phyloP scores from a whole-genome alignment of 2,329 filamentous ascomycete genomes.

The Huntiella savannae region DNA sequence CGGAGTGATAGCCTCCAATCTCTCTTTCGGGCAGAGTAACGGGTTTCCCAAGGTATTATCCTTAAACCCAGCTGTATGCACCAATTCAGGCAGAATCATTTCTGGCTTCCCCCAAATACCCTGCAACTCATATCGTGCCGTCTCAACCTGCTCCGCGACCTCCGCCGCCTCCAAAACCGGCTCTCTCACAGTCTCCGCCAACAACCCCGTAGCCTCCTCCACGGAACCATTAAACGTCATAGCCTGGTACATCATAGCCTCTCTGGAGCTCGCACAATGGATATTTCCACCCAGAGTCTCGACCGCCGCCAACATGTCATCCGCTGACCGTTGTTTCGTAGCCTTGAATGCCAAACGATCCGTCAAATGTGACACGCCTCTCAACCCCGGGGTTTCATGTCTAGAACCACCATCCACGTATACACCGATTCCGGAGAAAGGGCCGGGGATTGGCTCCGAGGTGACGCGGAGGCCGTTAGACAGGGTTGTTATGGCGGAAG shows the following conservation, averaged over 20 bases:
- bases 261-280: slow-evolving; percentile 85
- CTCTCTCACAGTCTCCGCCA: slow-evolving; percentile 86
- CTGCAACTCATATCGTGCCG: slow-evolving; percentile 83
- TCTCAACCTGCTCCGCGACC: slow-evolving; percentile 69
- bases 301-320: slow-evolving; percentile 72
- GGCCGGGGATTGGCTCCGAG: slow-evolving; percentile 81
- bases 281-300: slow-evolving; percentile 89
- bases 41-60: slow-evolving; percentile 93
- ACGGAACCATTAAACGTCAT: slow-evolving; percentile 94
- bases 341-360: slow-evolving; percentile 90
- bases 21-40: slow-evolving; percentile 71
- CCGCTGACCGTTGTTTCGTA: slow-evolving; percentile 50
- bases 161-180: slow-evolving; percentile 73
- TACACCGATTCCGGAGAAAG: slow-evolving; percentile 86
- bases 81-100: slow-evolving; percentile 81
- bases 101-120: slow-evolving; percentile 98
- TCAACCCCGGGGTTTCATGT: slow-evolving; percentile 70
- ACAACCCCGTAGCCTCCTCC: slow-evolving; percentile 57
- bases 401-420: slow-evolving; percentile 91
- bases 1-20: slow-evolving; percentile 55
- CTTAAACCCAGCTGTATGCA: slow-evolving; percentile 89
- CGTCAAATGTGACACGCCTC: slow-evolving; percentile 89
- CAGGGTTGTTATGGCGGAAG: slow-evolving; percentile 51
- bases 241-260: slow-evolving; percentile 96
- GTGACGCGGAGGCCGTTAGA: slow-evolving; percentile 87